Conservation (phyloP, 805 yeast species). For the Lipomyces yamadae region DNA sequence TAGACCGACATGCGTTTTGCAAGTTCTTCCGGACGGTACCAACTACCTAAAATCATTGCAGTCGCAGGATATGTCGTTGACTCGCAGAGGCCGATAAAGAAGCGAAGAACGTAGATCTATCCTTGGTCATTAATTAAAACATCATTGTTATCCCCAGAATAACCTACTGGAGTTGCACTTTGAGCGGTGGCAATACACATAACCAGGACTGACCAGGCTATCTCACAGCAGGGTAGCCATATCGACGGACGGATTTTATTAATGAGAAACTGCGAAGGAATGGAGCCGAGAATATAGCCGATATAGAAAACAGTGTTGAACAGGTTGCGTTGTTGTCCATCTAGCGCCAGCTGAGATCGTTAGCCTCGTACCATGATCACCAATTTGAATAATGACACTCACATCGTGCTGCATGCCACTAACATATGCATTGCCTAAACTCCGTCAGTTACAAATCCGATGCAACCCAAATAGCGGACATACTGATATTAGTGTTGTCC, state of each 20-base stretch:
- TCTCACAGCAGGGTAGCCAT: conserved; percentile 60
- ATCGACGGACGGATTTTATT: conserved; percentile 40
- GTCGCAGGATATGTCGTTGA: conserved; percentile 64
- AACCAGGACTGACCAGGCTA: conserved; percentile 70
- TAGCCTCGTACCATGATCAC: neutral
- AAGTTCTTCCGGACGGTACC: conserved; percentile 61
- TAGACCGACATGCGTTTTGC: conserved; percentile 51
- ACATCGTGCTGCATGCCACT: conserved; percentile 48
- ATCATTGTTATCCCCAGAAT: conserved; percentile 34
- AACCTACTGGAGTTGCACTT: conserved; percentile 47
- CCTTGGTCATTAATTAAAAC: conserved; percentile 6
- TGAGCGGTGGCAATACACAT: conserved; percentile 57
- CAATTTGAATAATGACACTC: neutral
- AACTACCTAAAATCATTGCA: conserved; percentile 53
- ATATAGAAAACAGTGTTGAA: conserved; percentile 38
- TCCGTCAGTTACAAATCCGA: conserved; percentile 36
- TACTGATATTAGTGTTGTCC: conserved; percentile 34
- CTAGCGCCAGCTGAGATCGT: conserved; percentile 27
- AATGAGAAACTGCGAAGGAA: conserved; percentile 45
- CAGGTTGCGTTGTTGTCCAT: conserved; percentile 39
- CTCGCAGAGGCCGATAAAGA: conserved; percentile 71
- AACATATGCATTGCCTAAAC: conserved; percentile 53
- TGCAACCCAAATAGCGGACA: conserved; percentile 21
- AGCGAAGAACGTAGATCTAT: conserved; percentile 62
- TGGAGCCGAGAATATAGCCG: conserved; percentile 44